Conservation (phyloP, 106 monocot species). For the Dioscorea alata region DNA sequence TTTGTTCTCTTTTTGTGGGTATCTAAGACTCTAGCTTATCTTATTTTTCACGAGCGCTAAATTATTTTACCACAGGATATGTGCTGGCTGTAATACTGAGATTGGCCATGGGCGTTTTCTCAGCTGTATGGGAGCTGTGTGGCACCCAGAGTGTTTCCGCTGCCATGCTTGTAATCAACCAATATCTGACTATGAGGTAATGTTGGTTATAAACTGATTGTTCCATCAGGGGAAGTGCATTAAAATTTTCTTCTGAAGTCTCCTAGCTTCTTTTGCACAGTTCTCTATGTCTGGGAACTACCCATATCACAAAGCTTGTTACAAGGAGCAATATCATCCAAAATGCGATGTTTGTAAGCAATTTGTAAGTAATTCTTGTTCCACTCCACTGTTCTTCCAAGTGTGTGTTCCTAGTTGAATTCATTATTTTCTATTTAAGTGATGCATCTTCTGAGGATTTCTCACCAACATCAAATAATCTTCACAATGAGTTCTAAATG, state of each 20-base stretch:
- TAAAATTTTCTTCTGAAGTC: not conserved
- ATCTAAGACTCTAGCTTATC: too few relatives aligned
- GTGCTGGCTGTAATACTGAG: conserved; percentile 77
- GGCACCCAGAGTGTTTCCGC: conserved; percentile 89
- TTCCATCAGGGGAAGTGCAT: not conserved
- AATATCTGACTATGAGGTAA: conserved; percentile 84
- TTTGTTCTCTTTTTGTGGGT: too few relatives aligned
- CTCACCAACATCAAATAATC: too few relatives aligned
- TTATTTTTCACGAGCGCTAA: too few relatives aligned
- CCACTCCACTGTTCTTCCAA: too few relatives aligned
- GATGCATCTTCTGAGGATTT: too few relatives aligned
- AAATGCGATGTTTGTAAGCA: conserved; percentile 91
- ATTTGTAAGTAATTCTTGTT: conserved; percentile 49
- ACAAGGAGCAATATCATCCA: conserved; percentile 71
- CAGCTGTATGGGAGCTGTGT: conserved; percentile 76
- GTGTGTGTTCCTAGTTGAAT: too few relatives aligned
- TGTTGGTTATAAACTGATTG: not conserved
- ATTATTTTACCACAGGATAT: conserved; percentile 43
- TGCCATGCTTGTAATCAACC: conserved; percentile 79
- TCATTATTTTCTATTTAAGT: too few relatives aligned
- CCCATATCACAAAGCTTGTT: conserved; percentile 82
- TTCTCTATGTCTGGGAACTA: conserved; percentile 69
- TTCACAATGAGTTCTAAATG: too few relatives aligned
- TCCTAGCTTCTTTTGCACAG: conserved; percentile 24
- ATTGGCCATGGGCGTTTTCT: conserved; percentile 81